Base-by-base conservation (phyloP, 257 asterid species). In the Jacaranda copaia region DNA sequence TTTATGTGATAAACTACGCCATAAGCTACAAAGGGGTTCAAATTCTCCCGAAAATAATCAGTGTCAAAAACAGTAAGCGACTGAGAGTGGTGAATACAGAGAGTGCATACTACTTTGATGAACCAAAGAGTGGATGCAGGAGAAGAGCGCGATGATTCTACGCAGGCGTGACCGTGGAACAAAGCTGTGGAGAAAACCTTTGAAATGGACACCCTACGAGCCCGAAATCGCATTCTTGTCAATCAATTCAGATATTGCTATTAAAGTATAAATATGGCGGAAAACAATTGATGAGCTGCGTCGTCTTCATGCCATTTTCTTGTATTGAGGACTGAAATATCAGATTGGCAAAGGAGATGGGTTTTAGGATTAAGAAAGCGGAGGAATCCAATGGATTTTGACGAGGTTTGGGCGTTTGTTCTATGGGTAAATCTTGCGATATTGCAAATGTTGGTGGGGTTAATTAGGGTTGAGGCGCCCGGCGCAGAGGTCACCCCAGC, bases 71-170 rank as follows among this genome's bases (percentile, higher is more conserved):
- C 25, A 61, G 83, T 49, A 51, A 89, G 85, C 79, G 88, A 82
- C 45, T 68, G 82, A 8, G 87, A 73, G 81, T 46, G 79, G 55
- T 81, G 88, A 87, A 87, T 61, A 81, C 93, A 91, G 78, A 96
- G 90, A 45, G 97, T 88, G 84, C 89, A 91, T 18, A 93, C 88
- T 40, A 89, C 96, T 84, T 96, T 95, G 67, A 83, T 49, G 88
- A 91, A 95, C 99, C 99, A 95, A 62, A 81, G 56, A 36, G 91
- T 59, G 48, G 89, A 79, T 7, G 85, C 81, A 68, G 85, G 74
- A 32, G 82, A 56, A 58, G 82, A 39, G 71, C 59, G 83, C 53
- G 88, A 66, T 1, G 86, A 74, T 57, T 88, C 87, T 4, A 81
- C 25, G 67, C 80, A 72, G 71, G 89, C 68, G 40, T 73, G 80